Base-by-base conservation (phyloP, 352 stramenopile species). In the Phytopythium cucurbitacearum region DNA sequence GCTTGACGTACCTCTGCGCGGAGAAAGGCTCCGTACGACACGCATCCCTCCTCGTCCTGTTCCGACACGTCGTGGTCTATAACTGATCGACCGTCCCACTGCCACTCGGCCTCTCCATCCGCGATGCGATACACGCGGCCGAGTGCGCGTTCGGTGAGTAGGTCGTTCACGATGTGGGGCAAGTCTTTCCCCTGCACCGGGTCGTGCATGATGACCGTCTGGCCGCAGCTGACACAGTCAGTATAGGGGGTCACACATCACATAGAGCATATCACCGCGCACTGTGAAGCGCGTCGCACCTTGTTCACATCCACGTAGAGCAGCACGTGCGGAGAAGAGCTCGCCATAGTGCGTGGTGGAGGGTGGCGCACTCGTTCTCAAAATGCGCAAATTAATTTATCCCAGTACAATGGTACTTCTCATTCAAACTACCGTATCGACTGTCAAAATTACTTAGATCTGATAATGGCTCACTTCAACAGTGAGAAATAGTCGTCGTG, bases 251-350 rank as follows among this genome's bases (percentile, higher is more conserved):
- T 21, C 11, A 12, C 12, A 41, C 8, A 32, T n/a, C 4, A 39
- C 5, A 48, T 12, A 43, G 32, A 40, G 34, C 15, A 16, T 3
- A 37, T 15, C 12, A 37, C 10, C 32, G 5, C 15, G 8, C 42
- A 33, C 5, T 10, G 7, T 4, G 32, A 28, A 28, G n/a, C 34
- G 48, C 9, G 34, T n/a, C 16, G 48, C 9, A 87, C 80, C 71
- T 91, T 91, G 59, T 91, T 91, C 40, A 91, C 79, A 54, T 91
- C 81, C 51, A 91, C 85, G 57, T 87, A 90, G 42, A 91, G 66
- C 64, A 91, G 46, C 50, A 89, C 45, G 43, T 89, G 79, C 33
- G 66, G 71, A 16, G 58, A 49, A n/a, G 9, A 1, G 36, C 12
- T 5, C 4, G 48, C 16, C 48, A 53, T 53, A 2, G 21, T 36